Conservation (phyloP, 2,329 filamentous ascomycete species). For the Myriosclerotinia duriaeana region DNA sequence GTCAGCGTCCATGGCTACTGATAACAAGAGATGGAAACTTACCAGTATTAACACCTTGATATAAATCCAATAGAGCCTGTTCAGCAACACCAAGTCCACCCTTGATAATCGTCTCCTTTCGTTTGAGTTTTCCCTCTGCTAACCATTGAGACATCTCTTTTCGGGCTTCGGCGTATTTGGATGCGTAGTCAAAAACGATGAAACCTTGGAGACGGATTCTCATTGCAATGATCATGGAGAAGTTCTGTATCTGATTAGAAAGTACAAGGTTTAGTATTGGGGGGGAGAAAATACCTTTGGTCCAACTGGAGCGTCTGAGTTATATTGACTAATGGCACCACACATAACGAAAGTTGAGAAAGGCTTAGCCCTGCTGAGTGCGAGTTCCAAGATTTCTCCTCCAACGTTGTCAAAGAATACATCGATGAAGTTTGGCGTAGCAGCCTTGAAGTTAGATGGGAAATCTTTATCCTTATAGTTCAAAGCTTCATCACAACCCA, state of each 20-base stretch:
- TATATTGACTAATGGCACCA: conserved; percentile 69
- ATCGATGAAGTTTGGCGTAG: conserved; percentile 61
- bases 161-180: conserved; percentile 57
- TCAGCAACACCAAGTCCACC: conserved; percentile 67
- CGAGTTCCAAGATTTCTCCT: conserved; percentile 67
- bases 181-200: conserved; percentile 67
- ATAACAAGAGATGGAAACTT: conserved; percentile 30
- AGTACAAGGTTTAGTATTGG: background rate
- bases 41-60: conserved; percentile 69
- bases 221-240: conserved; percentile 53
- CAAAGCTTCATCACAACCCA: conserved; percentile 66
- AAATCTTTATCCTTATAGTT: conserved; percentile 70
- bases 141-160: conserved; percentile 66
- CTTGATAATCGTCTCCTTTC: conserved; percentile 67
- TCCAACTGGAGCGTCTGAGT: conserved; percentile 55
- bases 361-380: conserved; percentile 60
- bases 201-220: conserved; percentile 67
- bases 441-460: conserved; percentile 57
- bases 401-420: conserved; percentile 76
- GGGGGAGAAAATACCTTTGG: conserved; percentile 46
- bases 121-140: conserved; percentile 68
- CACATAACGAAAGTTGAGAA: conserved; percentile 69
- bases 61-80: conserved; percentile 62
- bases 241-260: conserved; percentile 44
- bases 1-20: background rate